Evolutionary conservation across 106 monocot species (phyloP), one percentile per base, ranked within the genome.

Genomic region (Triglochin maritima): DNA sequence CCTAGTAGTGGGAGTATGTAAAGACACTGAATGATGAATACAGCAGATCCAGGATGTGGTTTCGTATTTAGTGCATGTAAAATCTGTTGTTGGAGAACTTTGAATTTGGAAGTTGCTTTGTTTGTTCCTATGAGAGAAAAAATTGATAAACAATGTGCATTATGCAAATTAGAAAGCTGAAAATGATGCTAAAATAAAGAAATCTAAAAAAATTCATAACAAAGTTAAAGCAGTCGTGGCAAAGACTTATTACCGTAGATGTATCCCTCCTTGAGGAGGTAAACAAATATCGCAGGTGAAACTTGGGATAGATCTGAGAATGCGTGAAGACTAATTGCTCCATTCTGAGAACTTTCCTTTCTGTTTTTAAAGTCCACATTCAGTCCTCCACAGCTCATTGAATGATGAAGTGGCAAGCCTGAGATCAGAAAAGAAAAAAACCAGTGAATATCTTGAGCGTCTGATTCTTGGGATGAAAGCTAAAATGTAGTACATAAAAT

Each of bases 191-290:
- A 29, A 29, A 29, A 29, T 17, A 62, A 60, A 15, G 9, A 9
- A 17, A 5, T 60, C 17, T 15, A 29, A 29, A 17, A 17, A 60
- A 42, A 17, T 8, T 6, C 60, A 78, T 43, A 63, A 46, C 4
- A 64, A 9, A 64, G n/a, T 46, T 12, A 13, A 48, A 42, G 44
- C 29, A 4, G 6, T 6, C 7, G 2, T 4, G 47, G 4, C 63
- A 45, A 47, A 49, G 15, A 66, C 11, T 29, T 1, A 52, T 66
- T 81, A 90, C 94, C 95, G 75, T 57, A 82, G 17, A 77, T 44
- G 58, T 96, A 96, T 55, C 85, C 90, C 57, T 90, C 95, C 82
- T 88, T 96, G 53, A 96, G 67, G 57, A 96, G 83, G 74, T 78
- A 96, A 2, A 96, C 76, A 67, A 96, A 96, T 9, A 75, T 72